phyloP scores from a whole-genome alignment of 306 rosid species.

The Potentilla sterilis region DNA sequence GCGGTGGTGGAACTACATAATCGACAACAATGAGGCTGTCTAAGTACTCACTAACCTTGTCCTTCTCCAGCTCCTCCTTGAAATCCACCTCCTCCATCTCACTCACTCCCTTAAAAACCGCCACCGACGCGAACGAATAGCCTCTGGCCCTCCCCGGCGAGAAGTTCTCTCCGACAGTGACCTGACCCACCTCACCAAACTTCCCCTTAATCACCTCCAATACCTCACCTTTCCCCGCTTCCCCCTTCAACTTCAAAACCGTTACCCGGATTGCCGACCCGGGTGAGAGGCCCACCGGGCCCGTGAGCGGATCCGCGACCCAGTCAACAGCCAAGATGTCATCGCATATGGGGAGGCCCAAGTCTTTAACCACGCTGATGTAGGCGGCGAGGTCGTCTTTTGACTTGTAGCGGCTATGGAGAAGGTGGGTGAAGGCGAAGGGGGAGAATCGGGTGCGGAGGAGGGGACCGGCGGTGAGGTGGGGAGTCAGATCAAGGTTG shows the following conservation, averaged over 20 bases:
- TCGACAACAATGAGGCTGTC: conserved; percentile 65
- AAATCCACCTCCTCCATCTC: conserved; percentile 61
- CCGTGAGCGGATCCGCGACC: conserved; percentile 41
- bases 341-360: conserved; percentile 61
- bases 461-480: conserved; percentile 63
- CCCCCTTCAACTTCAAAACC: conserved; percentile 73
- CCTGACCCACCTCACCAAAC: conserved; percentile 48
- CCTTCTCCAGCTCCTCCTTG: conserved; percentile 50
- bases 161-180: conserved; percentile 67
- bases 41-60: conserved; percentile 58
- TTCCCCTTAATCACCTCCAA: conserved; percentile 53
- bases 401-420: conserved; percentile 72
- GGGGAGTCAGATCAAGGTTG: conserved; percentile 58
- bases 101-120: conserved; percentile 42
- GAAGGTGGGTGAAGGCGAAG: conserved; percentile 70
- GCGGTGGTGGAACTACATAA: conserved; percentile 49
- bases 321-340: conserved; percentile 94
- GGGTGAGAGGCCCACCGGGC: conserved; percentile 16
- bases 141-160: conserved; percentile 92
- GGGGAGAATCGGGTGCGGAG: conserved; percentile 67
- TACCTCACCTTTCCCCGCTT: conserved; percentile 39
- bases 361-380: conserved; percentile 53
- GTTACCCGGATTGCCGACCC: conserved; percentile 57
- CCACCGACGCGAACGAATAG: conserved; percentile 70
- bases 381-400: conserved; percentile 61